Evolutionary conservation across 179 eudicot genomes (phyloP).

Genomic region (Camellia oleifera): DNA sequence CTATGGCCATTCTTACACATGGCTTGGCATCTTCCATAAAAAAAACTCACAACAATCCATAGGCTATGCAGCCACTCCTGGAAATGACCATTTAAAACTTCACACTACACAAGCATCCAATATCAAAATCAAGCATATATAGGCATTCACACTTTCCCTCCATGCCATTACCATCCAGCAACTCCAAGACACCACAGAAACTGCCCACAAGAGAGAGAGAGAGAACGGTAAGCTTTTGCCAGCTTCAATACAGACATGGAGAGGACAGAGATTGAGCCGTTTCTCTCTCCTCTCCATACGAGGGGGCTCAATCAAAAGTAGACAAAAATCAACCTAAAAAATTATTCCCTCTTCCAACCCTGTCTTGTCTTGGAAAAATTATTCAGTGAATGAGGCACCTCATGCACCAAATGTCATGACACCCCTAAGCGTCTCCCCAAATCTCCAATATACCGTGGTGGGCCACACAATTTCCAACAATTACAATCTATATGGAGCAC

Average conservation of each 20-base stretch:
- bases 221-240: background rate
- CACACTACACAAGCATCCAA: background rate
- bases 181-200: background rate
- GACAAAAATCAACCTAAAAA: background rate
- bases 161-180: background rate
- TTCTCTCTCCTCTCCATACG: background rate
- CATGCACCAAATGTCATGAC: no score
- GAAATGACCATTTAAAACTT: no score
- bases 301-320: background rate
- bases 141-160: background rate
- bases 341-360: conserved; percentile 3
- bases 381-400: no score
- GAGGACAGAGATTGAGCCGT: background rate
- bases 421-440: no score
- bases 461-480: no score
- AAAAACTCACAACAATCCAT: no score
- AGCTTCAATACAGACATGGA: background rate
- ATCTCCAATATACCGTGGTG: no score
- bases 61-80: no score
- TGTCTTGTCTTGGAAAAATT: background rate
- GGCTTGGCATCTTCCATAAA: no score
- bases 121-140: background rate
- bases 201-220: background rate
- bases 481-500: no score
- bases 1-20: no score